These are phyloP conservation scores for Fusarium decemcellulare DNA, from an alignment of 2,329 filamentous ascomycete species.

Conservation along the genomic window DNA sequence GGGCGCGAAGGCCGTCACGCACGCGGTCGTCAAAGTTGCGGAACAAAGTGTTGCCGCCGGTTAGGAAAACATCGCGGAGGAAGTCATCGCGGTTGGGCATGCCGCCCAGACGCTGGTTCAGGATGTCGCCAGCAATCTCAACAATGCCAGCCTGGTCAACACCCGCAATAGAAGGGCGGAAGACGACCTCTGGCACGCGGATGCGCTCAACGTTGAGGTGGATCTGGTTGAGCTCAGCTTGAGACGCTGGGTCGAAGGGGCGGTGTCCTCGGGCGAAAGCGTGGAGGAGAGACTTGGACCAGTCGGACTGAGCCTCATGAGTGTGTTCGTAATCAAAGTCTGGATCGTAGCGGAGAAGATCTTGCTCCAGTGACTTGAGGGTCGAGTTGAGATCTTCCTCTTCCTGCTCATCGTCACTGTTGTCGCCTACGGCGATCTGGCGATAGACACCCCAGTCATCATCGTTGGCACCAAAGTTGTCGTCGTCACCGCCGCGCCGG, in stretches of 20 bases:
- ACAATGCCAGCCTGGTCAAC: conserved; percentile 94
- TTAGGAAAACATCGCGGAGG: conserved; percentile 90
- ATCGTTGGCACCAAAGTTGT: conserved; percentile 96
- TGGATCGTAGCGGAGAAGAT: conserved; percentile 89
- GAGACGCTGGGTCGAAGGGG: conserved; percentile 85
- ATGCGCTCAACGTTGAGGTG: conserved; percentile 98
- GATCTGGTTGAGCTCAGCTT: conserved; percentile 86
- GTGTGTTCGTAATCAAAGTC: conserved; percentile 94
- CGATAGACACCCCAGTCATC: conserved; percentile 99
- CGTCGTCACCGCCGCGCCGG: conserved; percentile 89
- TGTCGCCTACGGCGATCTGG: conserved; percentile 87
- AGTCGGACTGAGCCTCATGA: conserved; percentile 92
- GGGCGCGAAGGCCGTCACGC: conserved; percentile 77
- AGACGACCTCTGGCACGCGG: conserved; percentile 92
- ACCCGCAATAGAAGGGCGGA: conserved; percentile 92
- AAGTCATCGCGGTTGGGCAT: conserved; percentile 75
- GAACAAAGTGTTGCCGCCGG: conserved; percentile 93
- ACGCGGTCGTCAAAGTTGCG: conserved; percentile 88
- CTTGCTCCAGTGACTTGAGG: conserved; percentile 84
- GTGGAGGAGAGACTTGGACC: conserved; percentile 92
- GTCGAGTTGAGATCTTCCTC: conserved; percentile 86
- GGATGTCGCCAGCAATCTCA: conserved; percentile 91
- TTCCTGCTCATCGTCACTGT: conserved; percentile 90
- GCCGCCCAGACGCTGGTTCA: conserved; percentile 82
- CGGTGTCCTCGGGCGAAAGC: conserved; percentile 91